A percentile compares a stretch with the other conserved stretches of the same genome.
Evolutionary conservation across 768 basidiomycete species (phyloP).

Genomic region (Boletus insuetus): DNA sequence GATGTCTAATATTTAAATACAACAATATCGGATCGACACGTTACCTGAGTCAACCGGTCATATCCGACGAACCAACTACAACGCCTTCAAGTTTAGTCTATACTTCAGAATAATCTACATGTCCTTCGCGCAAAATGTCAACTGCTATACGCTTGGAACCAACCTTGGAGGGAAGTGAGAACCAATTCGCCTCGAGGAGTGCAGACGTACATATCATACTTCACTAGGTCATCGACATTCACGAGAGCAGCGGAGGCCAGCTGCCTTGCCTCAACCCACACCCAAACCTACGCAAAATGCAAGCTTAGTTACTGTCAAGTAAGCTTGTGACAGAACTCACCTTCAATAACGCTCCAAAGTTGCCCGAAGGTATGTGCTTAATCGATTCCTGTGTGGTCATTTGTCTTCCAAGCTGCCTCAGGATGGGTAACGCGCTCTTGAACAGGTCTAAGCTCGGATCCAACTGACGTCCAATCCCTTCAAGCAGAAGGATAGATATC

Average conservation of each 20-base stretch:
- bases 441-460: constrained; percentile 93
- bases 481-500: constrained; percentile 86
- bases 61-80: constrained; percentile 16
- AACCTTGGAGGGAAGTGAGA: constrained; percentile 39
- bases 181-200: neutral
- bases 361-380: constrained; percentile 59
- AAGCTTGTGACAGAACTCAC: constrained; percentile 39
- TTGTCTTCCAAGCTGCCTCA: constrained; percentile 87
- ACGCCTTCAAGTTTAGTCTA: neutral
- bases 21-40: constrained; percentile 14
- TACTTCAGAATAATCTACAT: constrained; percentile 15
- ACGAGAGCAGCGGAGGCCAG: constrained; percentile 76
- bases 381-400: constrained; percentile 76
- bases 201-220: constrained; percentile 77
- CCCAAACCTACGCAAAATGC: constrained; percentile 65
- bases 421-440: constrained; percentile 91
- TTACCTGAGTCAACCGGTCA: constrained; percentile 5
- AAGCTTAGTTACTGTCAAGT: neutral
- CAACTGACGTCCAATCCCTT: constrained; percentile 93
- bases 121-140: neutral
- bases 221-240: constrained; percentile 82
- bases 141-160: constrained; percentile 43
- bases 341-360: constrained; percentile 87
- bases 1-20: constrained; percentile 7
- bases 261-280: constrained; percentile 89